Evolutionary conservation across 257 asterid species (phyloP), one percentile per base, ranked within the genome.

Genomic region (Fraxinus cuspidata): DNA sequence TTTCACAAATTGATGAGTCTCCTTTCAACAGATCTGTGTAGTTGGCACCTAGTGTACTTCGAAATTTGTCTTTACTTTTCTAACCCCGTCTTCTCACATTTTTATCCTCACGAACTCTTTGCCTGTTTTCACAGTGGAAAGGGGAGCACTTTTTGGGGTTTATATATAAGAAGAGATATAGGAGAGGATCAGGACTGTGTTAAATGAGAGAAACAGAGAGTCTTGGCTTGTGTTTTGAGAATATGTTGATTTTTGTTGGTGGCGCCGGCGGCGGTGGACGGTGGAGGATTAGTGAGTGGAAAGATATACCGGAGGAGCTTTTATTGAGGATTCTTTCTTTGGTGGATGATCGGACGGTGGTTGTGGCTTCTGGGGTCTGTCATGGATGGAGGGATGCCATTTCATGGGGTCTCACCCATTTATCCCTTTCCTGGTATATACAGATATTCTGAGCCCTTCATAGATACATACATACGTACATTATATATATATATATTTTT

Each of bases 151-250:
- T 82, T 79, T 34, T 75, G 7, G 82, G 65, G 5, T 70, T 77
- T 83, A 80, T 56, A 78, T 80, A 70, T 47, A 79, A 47, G 7
- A 69, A 63, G 34, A 19, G 96, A 78, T 74, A 35, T 85, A 53
- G 90, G 53, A 44, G 12, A 91, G 81, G 86, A 44, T 13, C 56
- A 47, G 19, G 56, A 11, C 13, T 47, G 56, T 4, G 16, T 11
- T 15, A 47, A 16, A 47, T 47, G 19, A 47, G n/a, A 47, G n/a
- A 47, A 5, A 47, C 56, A 4, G 6, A 47, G n/a, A 11, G 88
- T n/a, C 83, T 87, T 81, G 84, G 84, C 72, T 77, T 74, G 83
- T 88, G 87, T 82, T 89, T 95, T 65, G 94, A 88, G 88, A 90
- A 89, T 85, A 78, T 91, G 86, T 81, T 89, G 91, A 93, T 90